Base-by-base conservation (phyloP, 805 yeast genomes). In the Lachancea sp. region DNA sequence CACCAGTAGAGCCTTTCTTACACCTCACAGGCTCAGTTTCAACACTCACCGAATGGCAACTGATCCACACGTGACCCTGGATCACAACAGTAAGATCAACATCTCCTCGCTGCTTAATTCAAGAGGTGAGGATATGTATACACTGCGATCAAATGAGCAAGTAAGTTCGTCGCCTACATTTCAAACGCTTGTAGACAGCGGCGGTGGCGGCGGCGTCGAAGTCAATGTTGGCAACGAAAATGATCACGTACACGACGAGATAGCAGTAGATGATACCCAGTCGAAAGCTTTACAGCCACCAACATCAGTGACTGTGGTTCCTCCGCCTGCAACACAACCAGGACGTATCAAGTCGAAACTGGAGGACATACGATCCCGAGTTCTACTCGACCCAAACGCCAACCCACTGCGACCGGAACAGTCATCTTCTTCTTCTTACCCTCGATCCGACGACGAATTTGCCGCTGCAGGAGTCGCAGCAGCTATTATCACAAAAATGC, bases 401-500 rank as follows among this genome's bases (percentile, higher is more conserved):
- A 38, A 43, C 18, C 34, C 48, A 38, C 39, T 17, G 19, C 39
- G 32, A 12, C 21, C 33, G 28, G 26, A 18, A 7, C 17, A 25
- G 6, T 17, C 23, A 12, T 33, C 16, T 11, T 40, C 28, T 36
- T 45, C 33, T 28, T 25, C 34, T 25, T 30, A 40, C 19, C 30
- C 41, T 11, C 37, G 43, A 11, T 19, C 36, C 19, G 56, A 52
- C 13, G 61, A 57, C 34, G 42, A 56, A 36, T 28, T 24, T 26
- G 39, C 39, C 8, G 39, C 39, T 13, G 39, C 39, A 13, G 39
- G 39, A 20, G 64, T 57, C 15, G 65, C 65, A 1, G 65, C 63
- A 4, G 61, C 58, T 1, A 63, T 58, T 2, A 38, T 60, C 22
- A 59, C 64, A 3, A 57, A 51, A 30, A 53, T 60, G 60, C 50